Evolutionary conservation across 2,329 filamentous ascomycete species (phyloP), one percentile per base, ranked within the genome.

Genomic region (Westerdykella aurantiaca): DNA sequence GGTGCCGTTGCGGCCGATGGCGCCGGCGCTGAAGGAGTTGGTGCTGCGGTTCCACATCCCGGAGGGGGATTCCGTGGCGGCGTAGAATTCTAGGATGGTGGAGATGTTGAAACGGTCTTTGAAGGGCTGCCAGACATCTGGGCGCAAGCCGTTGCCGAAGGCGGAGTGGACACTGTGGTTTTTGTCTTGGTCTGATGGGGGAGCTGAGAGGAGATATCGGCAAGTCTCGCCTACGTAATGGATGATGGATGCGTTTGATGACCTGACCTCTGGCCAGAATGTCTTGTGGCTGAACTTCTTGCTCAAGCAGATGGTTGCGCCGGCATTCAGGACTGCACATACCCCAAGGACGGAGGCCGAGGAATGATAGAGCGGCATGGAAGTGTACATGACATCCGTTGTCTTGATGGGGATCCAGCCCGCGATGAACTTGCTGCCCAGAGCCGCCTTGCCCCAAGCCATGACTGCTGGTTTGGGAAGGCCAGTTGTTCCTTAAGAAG

Each of bases 1-100:
- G 1, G 76, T 66, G 2, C 86, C 86, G 53, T 86, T 83, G 51
- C 87, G 82, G 0, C 84, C 86, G 2, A 90, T 83, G 17, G 78
- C 74, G n/a, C 79, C 75, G 1, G 77, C 55, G 72, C 18, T 78
- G 71, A 66, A 81, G 84, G 37, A 78, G 75, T 37, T 84, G 79
- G 39, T 48, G 14, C 50, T 57, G 40, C 49, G 49, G 45, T 67
- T 86, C 46, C 79, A 68, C 18, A 88, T 68, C 0, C 68, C 67
- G 48, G 86, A 74, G 21, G 86, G 74, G 12, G 83, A 81, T 67
- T 71, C 68, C 2, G 67, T 70, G 1, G 67, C 66, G 6, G 60
- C 54, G 49, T 69, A 71, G 41, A 71, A 63, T 39, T 71, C 68
- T 43, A 51, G 61, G 45, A 71, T 62, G 4, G 57, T 60, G 10